Percentiles rank a stretch among this genome's conserved stretches.
Evolutionary conservation across 2,329 filamentous ascomycete genomes (phyloP).

Genomic region (Cladosporium phlei): DNA sequence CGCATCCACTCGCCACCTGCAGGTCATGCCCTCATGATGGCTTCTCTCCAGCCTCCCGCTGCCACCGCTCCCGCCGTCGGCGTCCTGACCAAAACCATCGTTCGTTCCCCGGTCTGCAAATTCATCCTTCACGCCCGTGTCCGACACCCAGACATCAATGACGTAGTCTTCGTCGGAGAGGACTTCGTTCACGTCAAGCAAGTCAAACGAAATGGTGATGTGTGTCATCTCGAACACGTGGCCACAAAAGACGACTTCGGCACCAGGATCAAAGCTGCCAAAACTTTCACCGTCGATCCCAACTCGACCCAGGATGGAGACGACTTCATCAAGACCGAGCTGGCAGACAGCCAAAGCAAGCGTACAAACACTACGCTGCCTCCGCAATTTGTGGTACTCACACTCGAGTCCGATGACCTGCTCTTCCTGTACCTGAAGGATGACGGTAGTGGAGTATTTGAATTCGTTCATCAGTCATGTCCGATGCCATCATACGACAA

Average conservation of each 20-base stretch:
- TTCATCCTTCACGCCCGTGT: slow-evolving; percentile 77
- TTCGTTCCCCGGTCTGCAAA: slow-evolving; percentile 69
- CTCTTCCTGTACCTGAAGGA: slow-evolving; percentile 69
- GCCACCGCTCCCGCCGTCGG: slow-evolving; percentile 40
- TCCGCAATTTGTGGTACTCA: slow-evolving; percentile 75
- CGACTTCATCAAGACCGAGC: slow-evolving; percentile 25
- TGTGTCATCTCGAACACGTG: slow-evolving; percentile 72
- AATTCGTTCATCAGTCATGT: slow-evolving; percentile 59
- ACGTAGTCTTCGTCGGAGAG: slow-evolving; percentile 83
- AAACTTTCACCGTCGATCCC: slow-evolving; percentile 56
- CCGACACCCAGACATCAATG: slow-evolving; percentile 64
- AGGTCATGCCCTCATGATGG: slow-evolving; percentile 9
- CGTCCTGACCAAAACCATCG: slow-evolving; percentile 70
- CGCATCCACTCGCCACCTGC: background rate
- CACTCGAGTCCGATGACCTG: slow-evolving; percentile 66
- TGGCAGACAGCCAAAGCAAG: background rate
- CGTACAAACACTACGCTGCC: slow-evolving; percentile 43
- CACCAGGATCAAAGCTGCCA: slow-evolving; percentile 71
- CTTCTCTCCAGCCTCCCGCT: slow-evolving; percentile 3
- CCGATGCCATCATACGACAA: slow-evolving; percentile 53
- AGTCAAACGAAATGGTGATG: slow-evolving; percentile 49
- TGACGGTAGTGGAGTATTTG: slow-evolving; percentile 40
- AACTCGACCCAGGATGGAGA: slow-evolving; percentile 34
- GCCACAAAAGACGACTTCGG: slow-evolving; percentile 74
- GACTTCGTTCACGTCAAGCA: slow-evolving; percentile 77